Base-by-base conservation (phyloP, 257 asterid genomes). In the Salvia rosmarinus region DNA sequence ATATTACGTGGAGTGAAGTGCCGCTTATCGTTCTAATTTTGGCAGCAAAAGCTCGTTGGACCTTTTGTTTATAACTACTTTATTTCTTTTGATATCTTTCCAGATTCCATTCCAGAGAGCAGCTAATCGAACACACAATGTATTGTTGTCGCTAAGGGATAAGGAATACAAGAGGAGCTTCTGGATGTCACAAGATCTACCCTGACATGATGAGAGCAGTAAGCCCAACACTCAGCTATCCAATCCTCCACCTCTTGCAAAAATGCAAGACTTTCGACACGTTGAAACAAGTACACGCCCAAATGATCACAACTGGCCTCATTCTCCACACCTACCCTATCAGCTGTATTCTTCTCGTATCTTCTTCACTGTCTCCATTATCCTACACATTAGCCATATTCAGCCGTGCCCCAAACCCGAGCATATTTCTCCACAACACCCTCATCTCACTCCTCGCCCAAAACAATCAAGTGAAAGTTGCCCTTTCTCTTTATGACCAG, bases 261-360 rank as follows among this genome's bases (percentile, higher is more conserved):
- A 80, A 72, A 74, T 91, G 95, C 95, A 87, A 78, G 82, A 89
- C 76, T 72, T 25, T 84, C 66, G 6, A 61, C 37, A 68, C 86
- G 39, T 67, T 91, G 71, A 80, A 82, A 74, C 87, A 84, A 78
- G 69, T 79, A 34, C 96, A 87, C 68, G 85, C 85, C 30, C 92
- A 91, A 21, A 83, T 83, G 89, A 79, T 89, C 78, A 72, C 90
- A 50, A 85, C 86, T 2, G 95, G 87, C 56, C 86, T 91, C 49
- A 73, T 87, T 60, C 82, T 58, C 65, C 96, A 87, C 70, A 89
- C 93, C 6, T 91, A 87, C 75, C 91, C 97, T 34, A 67, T 86
- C 42, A 91, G 92, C 64, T 84, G 88, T 51, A 68, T 89, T 62
- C 90, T 91, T 73, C 79, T 75, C 67, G 43, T 68, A 21, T 89